phyloP scores from a whole-genome alignment of 2,329 filamentous ascomycete genomes.

The Alternaria infectoria region DNA sequence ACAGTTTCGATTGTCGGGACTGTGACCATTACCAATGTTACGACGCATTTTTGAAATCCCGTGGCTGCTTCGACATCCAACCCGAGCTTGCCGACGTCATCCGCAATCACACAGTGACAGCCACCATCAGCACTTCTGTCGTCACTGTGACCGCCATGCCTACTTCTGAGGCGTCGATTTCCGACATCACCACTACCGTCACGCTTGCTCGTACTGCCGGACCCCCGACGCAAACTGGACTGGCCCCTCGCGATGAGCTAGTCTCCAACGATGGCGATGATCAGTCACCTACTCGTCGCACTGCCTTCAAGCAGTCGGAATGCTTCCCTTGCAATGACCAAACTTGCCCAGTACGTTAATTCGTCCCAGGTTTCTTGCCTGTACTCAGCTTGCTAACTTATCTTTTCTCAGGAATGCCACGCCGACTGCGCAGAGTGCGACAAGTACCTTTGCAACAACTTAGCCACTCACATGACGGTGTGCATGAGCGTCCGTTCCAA shows the following conservation, averaged over 20 bases:
- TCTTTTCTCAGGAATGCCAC: conserved; percentile 1
- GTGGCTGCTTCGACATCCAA: neutral
- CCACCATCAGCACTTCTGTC: neutral
- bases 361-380: neutral
- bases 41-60: neutral
- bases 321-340: neutral
- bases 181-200: neutral
- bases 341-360: conserved; percentile 1
- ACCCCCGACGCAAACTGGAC: neutral
- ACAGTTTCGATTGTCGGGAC: neutral
- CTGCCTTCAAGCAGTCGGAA: neutral
- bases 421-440: conserved; percentile 1
- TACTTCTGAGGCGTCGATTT: neutral
- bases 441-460: neutral
- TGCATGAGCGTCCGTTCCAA: conserved; percentile 9
- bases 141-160: neutral
- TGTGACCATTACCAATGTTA: neutral
- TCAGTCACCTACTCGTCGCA: neutral
- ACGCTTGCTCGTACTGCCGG: neutral
- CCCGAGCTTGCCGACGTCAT: neutral
- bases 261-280: neutral
- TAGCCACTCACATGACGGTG: neutral
- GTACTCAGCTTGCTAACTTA: neutral
- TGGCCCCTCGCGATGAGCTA: neutral
- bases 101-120: neutral